Evolutionary conservation across 768 basidiomycete genomes (phyloP).

Genomic region (Lactarius trivialis): DNA sequence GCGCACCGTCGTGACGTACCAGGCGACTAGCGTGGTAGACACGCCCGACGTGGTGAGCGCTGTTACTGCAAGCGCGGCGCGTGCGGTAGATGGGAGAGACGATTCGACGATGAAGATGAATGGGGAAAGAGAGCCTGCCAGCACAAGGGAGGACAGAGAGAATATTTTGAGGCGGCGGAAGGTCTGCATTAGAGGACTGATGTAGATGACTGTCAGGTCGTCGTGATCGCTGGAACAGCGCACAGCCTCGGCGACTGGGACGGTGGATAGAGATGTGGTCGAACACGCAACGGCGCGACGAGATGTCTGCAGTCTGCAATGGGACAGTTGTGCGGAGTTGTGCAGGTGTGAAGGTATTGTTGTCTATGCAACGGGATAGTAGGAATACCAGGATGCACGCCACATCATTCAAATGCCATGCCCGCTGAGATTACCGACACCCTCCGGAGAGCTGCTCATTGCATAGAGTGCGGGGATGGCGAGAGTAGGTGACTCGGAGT

Average conservation of each 20-base stretch:
- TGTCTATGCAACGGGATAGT: background rate
- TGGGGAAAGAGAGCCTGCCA: constrained; percentile 64
- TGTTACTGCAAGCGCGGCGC: constrained; percentile 57
- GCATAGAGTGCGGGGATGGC: background rate
- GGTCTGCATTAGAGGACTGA: constrained; percentile 64
- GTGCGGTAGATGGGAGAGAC: constrained; percentile 60
- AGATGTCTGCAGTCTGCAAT: background rate
- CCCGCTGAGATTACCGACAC: background rate
- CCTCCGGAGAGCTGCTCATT: background rate
- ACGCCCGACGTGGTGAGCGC: constrained; percentile 67
- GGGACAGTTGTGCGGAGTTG: background rate
- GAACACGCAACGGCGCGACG: constrained; percentile 3
- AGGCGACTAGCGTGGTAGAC: constrained; percentile 67
- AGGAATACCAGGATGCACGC: background rate
- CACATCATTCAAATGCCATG: background rate
- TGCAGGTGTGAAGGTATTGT: background rate
- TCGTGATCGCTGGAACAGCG: constrained; percentile 22
- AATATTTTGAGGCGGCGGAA: constrained; percentile 78
- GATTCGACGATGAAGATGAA: constrained; percentile 81
- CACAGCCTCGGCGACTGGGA: background rate
- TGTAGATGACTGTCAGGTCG: constrained; percentile 38
- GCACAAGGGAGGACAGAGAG: constrained; percentile 68
- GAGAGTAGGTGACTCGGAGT: background rate
- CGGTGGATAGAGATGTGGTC: background rate
- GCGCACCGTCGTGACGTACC: constrained; percentile 64